Conservation (phyloP, 75 land plant genomes). For the Picea sitchensis region DNA sequence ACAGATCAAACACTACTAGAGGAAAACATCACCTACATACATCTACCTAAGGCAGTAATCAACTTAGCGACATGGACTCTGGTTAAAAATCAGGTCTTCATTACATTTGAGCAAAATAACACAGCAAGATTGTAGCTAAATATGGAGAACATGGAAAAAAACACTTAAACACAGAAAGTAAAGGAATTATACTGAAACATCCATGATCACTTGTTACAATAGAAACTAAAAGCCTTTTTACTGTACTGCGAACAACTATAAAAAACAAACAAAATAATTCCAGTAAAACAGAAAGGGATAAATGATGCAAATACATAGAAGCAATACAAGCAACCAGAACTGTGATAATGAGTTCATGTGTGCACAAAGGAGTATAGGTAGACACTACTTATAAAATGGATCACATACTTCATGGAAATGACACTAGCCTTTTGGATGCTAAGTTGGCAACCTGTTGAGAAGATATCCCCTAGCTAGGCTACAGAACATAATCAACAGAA, state of each 20-base stretch:
- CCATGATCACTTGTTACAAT: neutral
- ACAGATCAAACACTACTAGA: no score
- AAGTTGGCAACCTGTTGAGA: no score
- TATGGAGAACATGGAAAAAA: neutral
- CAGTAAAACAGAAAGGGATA: neutral
- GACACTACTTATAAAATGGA: neutral
- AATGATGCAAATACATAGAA: neutral
- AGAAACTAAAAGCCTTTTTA: neutral
- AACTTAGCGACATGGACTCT: neutral
- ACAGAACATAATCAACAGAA: no score
- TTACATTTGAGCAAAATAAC: neutral
- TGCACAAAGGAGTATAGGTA: neutral
- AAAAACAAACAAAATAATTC: neutral
- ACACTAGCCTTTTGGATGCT: no score
- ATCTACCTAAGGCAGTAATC: no score
- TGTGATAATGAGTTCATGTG: neutral
- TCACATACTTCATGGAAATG: neutral
- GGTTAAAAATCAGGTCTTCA: neutral
- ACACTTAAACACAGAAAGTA: neutral
- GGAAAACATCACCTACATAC: no score
- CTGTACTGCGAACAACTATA: neutral
- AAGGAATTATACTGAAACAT: neutral
- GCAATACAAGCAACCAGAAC: neutral
- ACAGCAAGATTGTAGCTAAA: neutral
- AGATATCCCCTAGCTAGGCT: no score